phyloP scores from a whole-genome alignment of 1,284 basidiomycete species.

The Ustilago trichophora region DNA sequence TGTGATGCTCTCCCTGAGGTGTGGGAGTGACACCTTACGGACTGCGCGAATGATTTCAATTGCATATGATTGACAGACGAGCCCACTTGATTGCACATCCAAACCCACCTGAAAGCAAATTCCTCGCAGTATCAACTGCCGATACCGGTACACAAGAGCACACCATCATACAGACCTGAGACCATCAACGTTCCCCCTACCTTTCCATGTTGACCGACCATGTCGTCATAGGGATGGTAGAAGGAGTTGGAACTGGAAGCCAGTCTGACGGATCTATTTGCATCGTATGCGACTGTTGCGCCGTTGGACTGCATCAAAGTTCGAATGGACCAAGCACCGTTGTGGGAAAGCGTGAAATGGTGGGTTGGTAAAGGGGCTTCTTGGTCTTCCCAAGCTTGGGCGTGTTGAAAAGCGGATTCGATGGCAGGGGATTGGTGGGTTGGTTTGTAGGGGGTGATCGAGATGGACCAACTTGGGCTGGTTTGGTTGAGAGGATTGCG shows the following conservation, averaged over 20 bases:
- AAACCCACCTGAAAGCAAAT: too few relatives aligned
- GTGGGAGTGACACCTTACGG: too few relatives aligned
- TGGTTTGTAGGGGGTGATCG: slow-evolving; percentile 16
- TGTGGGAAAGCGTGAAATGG: slow-evolving; percentile 13
- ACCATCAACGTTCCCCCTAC: slow-evolving; percentile 30
- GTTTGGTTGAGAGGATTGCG: slow-evolving; percentile 63
- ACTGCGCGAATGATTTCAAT: too few relatives aligned
- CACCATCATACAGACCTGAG: slow-evolving; percentile 16
- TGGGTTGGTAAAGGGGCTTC: slow-evolving; percentile 14
- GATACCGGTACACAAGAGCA: slow-evolving; percentile 17
- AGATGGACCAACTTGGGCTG: slow-evolving; percentile 16
- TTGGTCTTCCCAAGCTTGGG: slow-evolving; percentile 12
- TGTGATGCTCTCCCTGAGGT: too few relatives aligned
- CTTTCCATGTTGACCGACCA: too few relatives aligned
- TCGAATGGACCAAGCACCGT: neutral
- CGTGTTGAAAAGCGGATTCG: too few relatives aligned
- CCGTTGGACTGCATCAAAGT: slow-evolving; percentile 21
- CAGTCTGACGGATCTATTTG: neutral
- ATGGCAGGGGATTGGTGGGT: too few relatives aligned
- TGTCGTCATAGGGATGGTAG: neutral
- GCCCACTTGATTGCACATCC: too few relatives aligned
- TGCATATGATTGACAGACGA: too few relatives aligned
- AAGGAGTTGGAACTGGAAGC: slow-evolving; percentile 9
- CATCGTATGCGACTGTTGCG: neutral
- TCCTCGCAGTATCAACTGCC: slow-evolving; percentile 3